These are phyloP conservation scores for Coemansia sp. DNA, from an alignment of 192 early-diverging fungal species.

Conservation along the genomic window DNA sequence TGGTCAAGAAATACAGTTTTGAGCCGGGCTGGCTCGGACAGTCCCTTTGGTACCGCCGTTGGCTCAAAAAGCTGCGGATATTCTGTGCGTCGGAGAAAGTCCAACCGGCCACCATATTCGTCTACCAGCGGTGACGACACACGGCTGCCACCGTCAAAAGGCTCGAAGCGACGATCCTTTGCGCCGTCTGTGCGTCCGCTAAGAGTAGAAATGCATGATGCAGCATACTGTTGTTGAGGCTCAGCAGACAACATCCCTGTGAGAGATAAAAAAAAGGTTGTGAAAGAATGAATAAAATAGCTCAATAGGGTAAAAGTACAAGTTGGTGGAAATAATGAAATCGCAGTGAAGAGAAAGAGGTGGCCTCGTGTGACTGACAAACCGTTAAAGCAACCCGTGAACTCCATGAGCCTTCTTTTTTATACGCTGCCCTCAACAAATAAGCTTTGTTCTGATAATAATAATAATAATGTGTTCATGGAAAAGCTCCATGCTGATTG, in stretches of 20 bases:
- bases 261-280: background rate
- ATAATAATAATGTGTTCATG: no score
- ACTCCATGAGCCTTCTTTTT: no score
- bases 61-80: slow-evolving; percentile 58
- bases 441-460: no score
- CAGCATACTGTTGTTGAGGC: background rate
- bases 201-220: background rate
- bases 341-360: background rate
- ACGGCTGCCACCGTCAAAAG: background rate
- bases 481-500: no score
- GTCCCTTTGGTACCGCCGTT: background rate
- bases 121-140: background rate
- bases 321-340: background rate
- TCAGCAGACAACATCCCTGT: background rate
- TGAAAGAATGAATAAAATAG: background rate
- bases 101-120: slow-evolving; percentile 54
- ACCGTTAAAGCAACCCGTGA: no score
- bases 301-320: background rate
- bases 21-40: slow-evolving; percentile 24
- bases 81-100: slow-evolving; percentile 55
- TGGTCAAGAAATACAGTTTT: slow-evolving; percentile 64
- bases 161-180: background rate
- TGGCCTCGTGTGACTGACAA: background rate
- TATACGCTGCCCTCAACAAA: no score
- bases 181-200: background rate